These are phyloP conservation scores for Phialocephala sp. DNA, from an alignment of 2,329 filamentous ascomycete species.

Conservation along the genomic window DNA sequence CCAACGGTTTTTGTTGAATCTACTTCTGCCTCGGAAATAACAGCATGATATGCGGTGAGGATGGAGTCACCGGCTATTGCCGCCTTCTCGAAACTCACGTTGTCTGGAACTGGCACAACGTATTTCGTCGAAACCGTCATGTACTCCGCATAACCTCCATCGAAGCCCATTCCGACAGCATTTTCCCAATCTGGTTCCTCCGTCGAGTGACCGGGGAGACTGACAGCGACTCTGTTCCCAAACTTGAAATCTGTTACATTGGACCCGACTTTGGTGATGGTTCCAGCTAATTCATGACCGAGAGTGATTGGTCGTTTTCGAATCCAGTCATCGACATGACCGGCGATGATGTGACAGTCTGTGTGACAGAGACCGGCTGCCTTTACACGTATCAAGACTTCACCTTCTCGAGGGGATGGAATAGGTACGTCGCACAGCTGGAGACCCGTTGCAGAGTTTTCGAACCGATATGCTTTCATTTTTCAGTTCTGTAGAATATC, in stretches of 20 bases:
- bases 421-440: conserved; percentile 17
- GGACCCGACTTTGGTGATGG: conserved; percentile 15
- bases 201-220: conserved; percentile 6
- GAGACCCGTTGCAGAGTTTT: background rate
- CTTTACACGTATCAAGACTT: conserved; percentile 26
- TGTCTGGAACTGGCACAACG: conserved; percentile 22
- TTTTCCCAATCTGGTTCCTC: conserved; percentile 8
- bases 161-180: conserved; percentile 17
- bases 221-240: conserved; percentile 24
- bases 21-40: conserved; percentile 16
- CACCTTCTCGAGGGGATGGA: conserved; percentile 11
- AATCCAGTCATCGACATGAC: conserved; percentile 8
- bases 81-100: conserved; percentile 23
- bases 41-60: conserved; percentile 26
- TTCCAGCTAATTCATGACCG: conserved; percentile 26
- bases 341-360: conserved; percentile 24
- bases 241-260: conserved; percentile 15
- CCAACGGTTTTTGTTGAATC: conserved; percentile 16
- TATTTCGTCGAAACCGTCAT: background rate
- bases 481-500: background rate
- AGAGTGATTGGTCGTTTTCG: conserved; percentile 23
- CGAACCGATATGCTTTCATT: conserved; percentile 4
- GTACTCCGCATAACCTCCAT: conserved; percentile 28
- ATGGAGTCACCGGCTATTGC: conserved; percentile 22
- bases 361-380: conserved; percentile 24